Conservation (phyloP, 2,329 filamentous ascomycete species). For the Colletotrichum tanaceti region DNA sequence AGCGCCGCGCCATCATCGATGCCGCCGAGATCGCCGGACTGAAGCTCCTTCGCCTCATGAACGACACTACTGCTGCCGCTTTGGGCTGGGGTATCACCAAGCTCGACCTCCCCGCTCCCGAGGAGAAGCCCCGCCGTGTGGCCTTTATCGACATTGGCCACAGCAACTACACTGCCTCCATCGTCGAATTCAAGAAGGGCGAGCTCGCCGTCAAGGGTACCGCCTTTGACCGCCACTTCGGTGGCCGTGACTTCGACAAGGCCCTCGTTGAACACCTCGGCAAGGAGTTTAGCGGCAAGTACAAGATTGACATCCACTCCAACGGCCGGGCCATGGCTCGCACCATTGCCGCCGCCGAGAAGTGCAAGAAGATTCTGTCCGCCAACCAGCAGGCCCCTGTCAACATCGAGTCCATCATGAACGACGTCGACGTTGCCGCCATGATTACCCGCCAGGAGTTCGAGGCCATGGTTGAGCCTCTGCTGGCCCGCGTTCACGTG, state of each 20-base stretch:
- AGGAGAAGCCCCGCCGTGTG: constrained; percentile 92
- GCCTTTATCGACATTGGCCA: constrained; percentile 95
- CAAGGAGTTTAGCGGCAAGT: constrained; percentile 96
- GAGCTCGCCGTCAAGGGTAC: constrained; percentile 95
- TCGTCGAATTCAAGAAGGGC: constrained; percentile 97
- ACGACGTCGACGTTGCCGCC: constrained; percentile 89
- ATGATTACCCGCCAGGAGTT: constrained; percentile 96
- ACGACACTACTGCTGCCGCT: constrained; percentile 96
- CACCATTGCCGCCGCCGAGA: constrained; percentile 89
- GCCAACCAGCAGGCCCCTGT: constrained; percentile 92
- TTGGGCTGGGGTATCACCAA: constrained; percentile 99
- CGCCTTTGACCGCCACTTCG: constrained; percentile 94
- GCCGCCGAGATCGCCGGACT: constrained; percentile 93
- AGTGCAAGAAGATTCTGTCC: constrained; percentile 97
- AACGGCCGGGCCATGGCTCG: constrained; percentile 92
- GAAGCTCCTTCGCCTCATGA: constrained; percentile 93
- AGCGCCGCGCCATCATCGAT: constrained; percentile 89
- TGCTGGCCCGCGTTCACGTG: constrained; percentile 76
- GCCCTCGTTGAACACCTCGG: constrained; percentile 94
- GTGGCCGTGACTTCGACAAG: constrained; percentile 97
- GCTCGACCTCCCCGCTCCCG: constrained; percentile 85
- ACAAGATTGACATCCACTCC: constrained; percentile 93
- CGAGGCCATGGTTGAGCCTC: constrained; percentile 87
- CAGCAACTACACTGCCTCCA: constrained; percentile 93
- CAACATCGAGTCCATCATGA: constrained; percentile 99